Conservation (phyloP, 169 alveolate genomes). For the Plasmodium reichenowi region DNA sequence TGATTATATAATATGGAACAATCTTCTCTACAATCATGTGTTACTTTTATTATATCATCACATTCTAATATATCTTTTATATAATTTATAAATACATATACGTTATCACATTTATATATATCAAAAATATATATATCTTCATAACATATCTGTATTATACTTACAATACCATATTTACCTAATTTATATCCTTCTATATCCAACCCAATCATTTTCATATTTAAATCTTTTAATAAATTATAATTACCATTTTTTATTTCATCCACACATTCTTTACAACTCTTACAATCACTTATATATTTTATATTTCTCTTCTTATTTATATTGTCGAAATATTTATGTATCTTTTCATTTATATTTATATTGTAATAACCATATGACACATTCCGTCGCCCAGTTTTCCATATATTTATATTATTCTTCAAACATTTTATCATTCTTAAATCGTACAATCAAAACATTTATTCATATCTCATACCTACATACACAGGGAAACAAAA, state of each 20-base stretch:
- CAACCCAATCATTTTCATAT: slow-evolving; percentile 21
- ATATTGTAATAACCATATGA: slow-evolving; percentile 54
- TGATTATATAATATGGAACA: slow-evolving; percentile 55
- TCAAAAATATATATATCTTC: slow-evolving; percentile 50
- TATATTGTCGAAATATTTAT: slow-evolving; percentile 26
- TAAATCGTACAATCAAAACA: neutral
- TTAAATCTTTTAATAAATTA: neutral
- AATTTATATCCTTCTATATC: slow-evolving; percentile 68
- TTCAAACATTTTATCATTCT: slow-evolving; percentile 5
- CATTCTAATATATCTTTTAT: slow-evolving; percentile 45
- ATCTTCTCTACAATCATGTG: slow-evolving; percentile 69
- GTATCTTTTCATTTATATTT: slow-evolving; percentile 10
- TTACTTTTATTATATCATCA: slow-evolving; percentile 13
- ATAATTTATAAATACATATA: slow-evolving; percentile 11
- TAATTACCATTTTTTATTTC: slow-evolving; percentile 8
- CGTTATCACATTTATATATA: slow-evolving; percentile 57
- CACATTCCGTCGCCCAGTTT: neutral
- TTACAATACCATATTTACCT: slow-evolving; percentile 50
- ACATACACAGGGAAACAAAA: too few relatives aligned
- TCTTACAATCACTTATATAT: slow-evolving; percentile 30
- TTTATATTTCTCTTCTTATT: slow-evolving; percentile 23
- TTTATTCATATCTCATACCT: too few relatives aligned
- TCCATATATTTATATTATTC: slow-evolving; percentile 4
- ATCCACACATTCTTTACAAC: slow-evolving; percentile 27
- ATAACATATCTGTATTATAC: slow-evolving; percentile 43